Evolutionary conservation across 108 stramenopile species (phyloP), one percentile per base, ranked within the genome.

Genomic region (Mediolabrus comicus): DNA sequence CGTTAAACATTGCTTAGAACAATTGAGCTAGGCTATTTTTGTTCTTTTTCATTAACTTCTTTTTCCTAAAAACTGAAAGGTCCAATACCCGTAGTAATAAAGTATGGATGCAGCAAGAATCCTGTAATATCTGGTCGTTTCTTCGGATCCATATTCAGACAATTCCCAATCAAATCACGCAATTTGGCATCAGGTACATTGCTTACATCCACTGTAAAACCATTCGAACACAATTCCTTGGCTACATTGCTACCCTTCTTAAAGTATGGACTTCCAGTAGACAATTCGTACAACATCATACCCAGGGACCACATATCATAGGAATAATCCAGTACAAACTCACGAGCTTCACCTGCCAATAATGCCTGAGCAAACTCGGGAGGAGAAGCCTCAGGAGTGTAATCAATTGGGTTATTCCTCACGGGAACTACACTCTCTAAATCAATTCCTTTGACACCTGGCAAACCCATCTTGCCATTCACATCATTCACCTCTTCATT

Each of bases 331-430:
- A 92, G 55, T 12, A 78, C 63, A 53, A 95, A 95, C 25, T 86
- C 83, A 13, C 71, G 80, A 13, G 87, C 94, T 14, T 87, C 81
- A 26, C 90, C 91, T 1, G 62, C 69, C 71, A 92, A 65, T 59
- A 87, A 92, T 10, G 87, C 87, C 26, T 72, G 51, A 11, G 91
- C 91, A 62, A 95, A 95, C 66, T 95, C 94, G 8, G 94, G 94
- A 8, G 94, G 94, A 71, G 86, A 87, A 1, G 91, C 94, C 76
- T 89, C 85, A 12, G 85, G 82, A 34, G 79, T 70, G 67, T 84
- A 89, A 66, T 84, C 83, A 39, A 82, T 82, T 0, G 83, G 82
- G 19, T 71, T 79, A 8, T 69, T 74, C 26, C 69, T 59, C 28
- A 36, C 59, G 14, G 71, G 69, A 53, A 82, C 63, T 17, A 83